Conservation (phyloP, 2,329 filamentous ascomycete genomes). For the Fusarium heterosporum region DNA sequence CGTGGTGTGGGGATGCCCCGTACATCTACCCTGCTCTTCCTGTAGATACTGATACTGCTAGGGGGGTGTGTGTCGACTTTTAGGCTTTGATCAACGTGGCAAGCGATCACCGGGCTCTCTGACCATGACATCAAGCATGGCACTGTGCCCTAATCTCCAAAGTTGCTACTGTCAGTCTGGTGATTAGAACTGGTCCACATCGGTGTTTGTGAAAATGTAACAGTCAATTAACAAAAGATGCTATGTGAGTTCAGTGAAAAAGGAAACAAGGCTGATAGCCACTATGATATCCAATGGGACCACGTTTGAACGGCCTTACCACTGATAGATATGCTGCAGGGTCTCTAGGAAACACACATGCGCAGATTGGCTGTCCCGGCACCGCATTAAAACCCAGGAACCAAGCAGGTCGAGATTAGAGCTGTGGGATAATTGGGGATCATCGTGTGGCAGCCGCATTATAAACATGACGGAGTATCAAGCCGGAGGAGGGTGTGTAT, state of each 20-base stretch:
- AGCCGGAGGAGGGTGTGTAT: conserved; percentile 24
- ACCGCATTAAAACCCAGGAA: conserved; percentile 45
- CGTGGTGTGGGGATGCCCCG: conserved; percentile 44
- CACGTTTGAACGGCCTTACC: conserved; percentile 14
- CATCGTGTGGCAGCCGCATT: conserved; percentile 38
- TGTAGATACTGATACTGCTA: conserved; percentile 34
- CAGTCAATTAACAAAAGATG: conserved; percentile 1
- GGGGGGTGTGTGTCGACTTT: conserved; percentile 40
- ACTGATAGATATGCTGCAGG: conserved; percentile 43
- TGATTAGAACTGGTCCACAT: conserved; percentile 1
- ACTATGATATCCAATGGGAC: conserved; percentile 4
- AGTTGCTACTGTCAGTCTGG: conserved; percentile 3
- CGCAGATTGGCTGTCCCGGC: conserved; percentile 31
- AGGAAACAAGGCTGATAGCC: not conserved
- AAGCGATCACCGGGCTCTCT: conserved; percentile 42
- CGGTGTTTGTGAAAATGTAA: not conserved
- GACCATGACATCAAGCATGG: conserved; percentile 20
- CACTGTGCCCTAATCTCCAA: conserved; percentile 2
- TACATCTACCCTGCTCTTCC: conserved; percentile 34
- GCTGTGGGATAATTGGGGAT: conserved; percentile 38
- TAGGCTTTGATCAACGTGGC: conserved; percentile 52
- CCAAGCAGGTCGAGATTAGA: conserved; percentile 30
- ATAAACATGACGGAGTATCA: conserved; percentile 20
- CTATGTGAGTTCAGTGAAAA: not conserved
- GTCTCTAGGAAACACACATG: conserved; percentile 36